Conservation (phyloP, 208 protist species). For the Trypanosoma rangeli region DNA sequence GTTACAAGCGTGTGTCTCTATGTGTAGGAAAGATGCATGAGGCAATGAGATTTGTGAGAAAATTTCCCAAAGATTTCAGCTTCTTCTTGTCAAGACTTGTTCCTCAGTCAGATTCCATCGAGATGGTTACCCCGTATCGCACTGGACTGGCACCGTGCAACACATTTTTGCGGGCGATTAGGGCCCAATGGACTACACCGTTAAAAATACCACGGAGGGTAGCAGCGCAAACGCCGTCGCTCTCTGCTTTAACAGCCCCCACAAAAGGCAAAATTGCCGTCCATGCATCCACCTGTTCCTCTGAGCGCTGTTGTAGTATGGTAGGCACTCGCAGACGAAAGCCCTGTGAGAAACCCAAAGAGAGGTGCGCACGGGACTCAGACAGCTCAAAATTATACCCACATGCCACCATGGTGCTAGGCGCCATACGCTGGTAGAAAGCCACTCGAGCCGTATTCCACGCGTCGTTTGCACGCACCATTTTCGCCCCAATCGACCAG, state of each 20-base stretch:
- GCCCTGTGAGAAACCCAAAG: conserved; percentile 77
- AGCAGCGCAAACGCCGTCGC: conserved; percentile 53
- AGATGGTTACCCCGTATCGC: conserved; percentile 62
- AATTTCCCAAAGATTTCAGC: neutral
- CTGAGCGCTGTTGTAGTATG: conserved; percentile 26
- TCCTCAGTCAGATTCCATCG: conserved; percentile 44
- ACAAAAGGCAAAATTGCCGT: conserved; percentile 52
- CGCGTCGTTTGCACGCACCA: conserved; percentile 65
- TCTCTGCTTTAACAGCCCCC: conserved; percentile 70
- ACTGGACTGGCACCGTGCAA: conserved; percentile 29
- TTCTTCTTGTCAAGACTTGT: too few relatives aligned
- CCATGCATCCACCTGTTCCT: conserved; percentile 27
- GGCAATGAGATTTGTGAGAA: conserved; percentile 2
- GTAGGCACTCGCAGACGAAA: conserved; percentile 64
- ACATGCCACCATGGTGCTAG: conserved; percentile 68
- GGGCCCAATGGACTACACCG: conserved; percentile 63
- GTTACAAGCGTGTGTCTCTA: neutral
- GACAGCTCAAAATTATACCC: conserved; percentile 70
- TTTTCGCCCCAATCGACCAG: conserved; percentile 80
- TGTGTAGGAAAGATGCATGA: conserved; percentile 5
- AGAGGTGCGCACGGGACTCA: conserved; percentile 45
- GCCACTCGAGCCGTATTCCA: conserved; percentile 73
- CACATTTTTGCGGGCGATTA: conserved; percentile 66
- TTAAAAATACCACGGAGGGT: conserved; percentile 77
- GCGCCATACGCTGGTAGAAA: conserved; percentile 60